Conservation (phyloP, 2,329 filamentous ascomycete species). For the Aspergillus udagawae region DNA sequence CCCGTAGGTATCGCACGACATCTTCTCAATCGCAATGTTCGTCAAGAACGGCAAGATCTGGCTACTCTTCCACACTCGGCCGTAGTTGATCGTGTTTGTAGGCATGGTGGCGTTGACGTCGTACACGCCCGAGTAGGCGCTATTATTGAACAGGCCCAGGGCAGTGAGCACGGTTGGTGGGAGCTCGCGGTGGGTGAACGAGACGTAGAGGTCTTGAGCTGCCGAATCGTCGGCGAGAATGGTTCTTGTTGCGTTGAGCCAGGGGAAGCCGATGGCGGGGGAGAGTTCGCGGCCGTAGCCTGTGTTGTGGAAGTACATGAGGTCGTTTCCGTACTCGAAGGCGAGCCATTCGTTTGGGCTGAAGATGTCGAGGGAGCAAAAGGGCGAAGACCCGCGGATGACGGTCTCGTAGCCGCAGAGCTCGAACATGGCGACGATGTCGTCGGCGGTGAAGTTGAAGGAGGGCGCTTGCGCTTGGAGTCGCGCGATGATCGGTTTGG, state of each 20-base stretch:
- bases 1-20: slow-evolving; percentile 59
- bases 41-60: slow-evolving; percentile 62
- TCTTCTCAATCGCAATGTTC: slow-evolving; percentile 63
- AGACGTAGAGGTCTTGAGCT: slow-evolving; percentile 60
- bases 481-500: slow-evolving; percentile 57
- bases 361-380: slow-evolving; percentile 59
- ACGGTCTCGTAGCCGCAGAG: slow-evolving; percentile 64
- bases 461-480: slow-evolving; percentile 50
- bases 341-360: slow-evolving; percentile 61
- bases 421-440: slow-evolving; percentile 64
- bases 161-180: slow-evolving; percentile 64
- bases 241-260: slow-evolving; percentile 59
- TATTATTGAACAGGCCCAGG: slow-evolving; percentile 68
- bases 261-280: slow-evolving; percentile 60
- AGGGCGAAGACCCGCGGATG: slow-evolving; percentile 58
- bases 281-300: slow-evolving; percentile 60
- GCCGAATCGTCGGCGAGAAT: slow-evolving; percentile 44
- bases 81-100: slow-evolving; percentile 57
- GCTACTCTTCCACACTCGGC: slow-evolving; percentile 60
- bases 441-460: slow-evolving; percentile 61
- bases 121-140: slow-evolving; percentile 49
- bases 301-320: slow-evolving; percentile 62
- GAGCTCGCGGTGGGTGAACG: slow-evolving; percentile 66
- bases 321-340: slow-evolving; percentile 62
- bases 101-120: slow-evolving; percentile 63